Evolutionary conservation across 2,329 filamentous ascomycete genomes (phyloP), one percentile per base, ranked within the genome.

Genomic region (Ophiocordyceps robertsii): DNA sequence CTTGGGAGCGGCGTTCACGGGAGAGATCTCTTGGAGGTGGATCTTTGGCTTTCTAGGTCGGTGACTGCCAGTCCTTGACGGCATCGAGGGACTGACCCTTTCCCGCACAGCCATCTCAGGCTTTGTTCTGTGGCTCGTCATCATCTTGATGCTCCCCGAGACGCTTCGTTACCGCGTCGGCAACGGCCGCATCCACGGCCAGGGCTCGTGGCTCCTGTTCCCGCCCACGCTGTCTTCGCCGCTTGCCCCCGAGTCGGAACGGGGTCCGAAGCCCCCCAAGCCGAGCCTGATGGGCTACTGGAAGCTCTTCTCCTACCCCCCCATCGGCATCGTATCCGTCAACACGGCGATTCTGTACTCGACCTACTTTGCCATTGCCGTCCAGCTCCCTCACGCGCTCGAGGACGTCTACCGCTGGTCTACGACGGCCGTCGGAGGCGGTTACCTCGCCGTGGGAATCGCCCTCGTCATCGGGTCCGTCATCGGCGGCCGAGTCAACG

Each of bases 151-250:
- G 43, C 62, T 69, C 7, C 67, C 67, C 0, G 67, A 70, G 47
- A 70, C 67, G 2, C 54, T 70, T 9, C 61, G 66, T 24, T 57
- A 59, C 6, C 51, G 64, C 2, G 67, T 68, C 2, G 67, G 67
- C 5, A 67, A 68, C 42, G 66, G 65, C 14, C 47, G 51, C 14
- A 42, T 57, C 11, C 55, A 56, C 37, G 33, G 42, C 8, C 44
- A 47, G 12, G 43, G 41, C 6, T 8, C 43, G 17, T 44, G 53
- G 43, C 17, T 57, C 13, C 29, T 55, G 14, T 39, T 52, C 14
- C 49, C 53, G 0, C 53, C 49, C 2, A 49, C 44, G 19, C 35
- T 52, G 9, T 49, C 51, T 9, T 57, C 55, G 2, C 42, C 45
- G 1, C 29, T 56, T 7, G 56, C 49, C 4, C 48, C 51, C 6